Base-by-base conservation (phyloP, 2,329 filamentous ascomycete species). In the Eutypella sp. region DNA sequence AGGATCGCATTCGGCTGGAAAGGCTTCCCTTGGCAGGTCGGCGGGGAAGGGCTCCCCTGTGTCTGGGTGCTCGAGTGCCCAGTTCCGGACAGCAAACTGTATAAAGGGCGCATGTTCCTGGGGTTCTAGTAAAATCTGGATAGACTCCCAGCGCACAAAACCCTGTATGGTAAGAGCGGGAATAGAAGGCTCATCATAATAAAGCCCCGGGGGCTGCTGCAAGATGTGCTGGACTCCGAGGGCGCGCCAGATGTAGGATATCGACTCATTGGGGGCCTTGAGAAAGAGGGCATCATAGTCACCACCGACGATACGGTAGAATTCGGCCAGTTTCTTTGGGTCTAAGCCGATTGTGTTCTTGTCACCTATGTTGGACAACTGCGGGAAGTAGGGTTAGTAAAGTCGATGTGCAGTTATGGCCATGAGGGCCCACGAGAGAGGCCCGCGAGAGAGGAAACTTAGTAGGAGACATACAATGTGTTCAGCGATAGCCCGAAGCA, bases 191-290 rank as follows among this genome's bases (percentile, higher is more conserved):
- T 83, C 73, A 3, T 78, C 78, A 63, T 87, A 96, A 51, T 88
- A 80, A 57, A 84, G 77, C 33, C 81, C 78, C 40, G 81, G 80
- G 1, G 89, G 89, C 55, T 95, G 89, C 55, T 95, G 87, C 23
- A 97, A 75, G 41, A 82, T 84, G 68, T 97, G 92, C 57, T 90
- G 87, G 64, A 92, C 96, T 56, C 92, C 93, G 42, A 95, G 81
- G 7, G 87, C 87, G 60, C 89, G 87, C 75, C 95, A 97, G 53
- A 96, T 93, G 69, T 89, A 95, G 23, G 91, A 93, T 51, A 99
- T 83, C 37, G 85, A 84, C 31, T 81, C 72, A 49, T 84, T 71
- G 18, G 86, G 83, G 27, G 86, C 88, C 3, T 84, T 76, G 36
- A 92, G 73, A 64, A 97, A 97, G 44, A 97, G 79, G 20, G 76